Evolutionary conservation across 1,139 yeast genomes (phyloP).

Genomic region (Debaryomycetaceae sp.): DNA sequence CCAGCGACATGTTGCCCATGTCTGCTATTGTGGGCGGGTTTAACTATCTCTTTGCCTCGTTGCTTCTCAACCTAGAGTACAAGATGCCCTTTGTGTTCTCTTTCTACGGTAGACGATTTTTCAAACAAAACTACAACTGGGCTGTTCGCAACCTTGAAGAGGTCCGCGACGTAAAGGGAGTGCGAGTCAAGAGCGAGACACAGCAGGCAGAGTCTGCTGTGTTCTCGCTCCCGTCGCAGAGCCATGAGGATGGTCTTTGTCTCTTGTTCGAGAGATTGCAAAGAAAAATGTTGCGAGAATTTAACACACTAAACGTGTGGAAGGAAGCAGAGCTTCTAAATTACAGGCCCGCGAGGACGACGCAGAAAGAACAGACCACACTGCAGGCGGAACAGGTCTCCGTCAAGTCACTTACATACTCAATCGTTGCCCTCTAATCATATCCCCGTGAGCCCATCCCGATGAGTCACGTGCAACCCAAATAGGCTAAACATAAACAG

Average conservation of each 20-base stretch:
- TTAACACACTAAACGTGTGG: constrained; percentile 10
- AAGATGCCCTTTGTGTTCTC: constrained; percentile 36
- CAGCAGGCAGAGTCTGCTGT: background rate
- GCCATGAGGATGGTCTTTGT: background rate
- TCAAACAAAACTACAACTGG: constrained; percentile 23
- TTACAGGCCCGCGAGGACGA: background rate
- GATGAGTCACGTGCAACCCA: background rate
- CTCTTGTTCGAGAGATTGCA: constrained; percentile 2
- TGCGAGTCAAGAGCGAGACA: background rate
- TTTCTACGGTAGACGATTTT: constrained; percentile 27
- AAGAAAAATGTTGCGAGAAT: constrained; percentile 6
- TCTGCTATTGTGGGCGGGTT: constrained; percentile 16
- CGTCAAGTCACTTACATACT: background rate
- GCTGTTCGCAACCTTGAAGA: constrained; percentile 8
- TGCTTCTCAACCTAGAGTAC: constrained; percentile 27
- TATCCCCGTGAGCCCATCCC: background rate
- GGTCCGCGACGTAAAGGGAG: constrained; percentile 1
- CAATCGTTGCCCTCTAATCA: background rate
- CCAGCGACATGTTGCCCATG: constrained; percentile 6
- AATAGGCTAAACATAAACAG: background rate
- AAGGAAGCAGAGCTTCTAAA: constrained; percentile 5
- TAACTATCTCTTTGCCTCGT: constrained; percentile 27
- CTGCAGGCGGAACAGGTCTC: background rate
- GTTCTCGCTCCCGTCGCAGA: background rate
- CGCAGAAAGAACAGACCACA: background rate